Evolutionary conservation across 208 protist species (phyloP).

Genomic region (Leishmania braziliensis): DNA sequence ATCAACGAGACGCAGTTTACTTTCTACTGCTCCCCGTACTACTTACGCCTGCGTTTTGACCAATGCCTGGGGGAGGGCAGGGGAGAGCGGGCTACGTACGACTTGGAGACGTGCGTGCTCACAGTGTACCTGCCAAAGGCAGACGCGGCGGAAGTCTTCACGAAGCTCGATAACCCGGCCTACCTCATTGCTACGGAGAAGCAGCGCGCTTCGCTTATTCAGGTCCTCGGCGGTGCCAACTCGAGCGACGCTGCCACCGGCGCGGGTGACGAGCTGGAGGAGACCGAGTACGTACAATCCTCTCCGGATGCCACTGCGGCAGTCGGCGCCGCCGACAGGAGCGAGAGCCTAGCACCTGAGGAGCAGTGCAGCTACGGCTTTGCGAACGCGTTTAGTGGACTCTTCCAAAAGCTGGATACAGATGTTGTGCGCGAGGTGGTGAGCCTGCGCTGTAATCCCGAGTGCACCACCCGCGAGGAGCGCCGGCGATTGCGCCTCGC

Average conservation of each 20-base stretch:
- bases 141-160: constrained; percentile 64
- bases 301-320: constrained; percentile 13
- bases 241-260: neutral
- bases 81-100: constrained; percentile 77
- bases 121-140: constrained; percentile 88
- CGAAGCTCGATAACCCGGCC: constrained; percentile 82
- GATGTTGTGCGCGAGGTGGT: constrained; percentile 74
- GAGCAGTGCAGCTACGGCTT: constrained; percentile 75
- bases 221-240: constrained; percentile 33
- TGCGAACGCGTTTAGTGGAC: constrained; percentile 69
- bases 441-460: constrained; percentile 45
- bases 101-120: constrained; percentile 71
- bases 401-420: constrained; percentile 63
- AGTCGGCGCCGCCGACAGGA: neutral
- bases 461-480: constrained; percentile 50
- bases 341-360: neutral
- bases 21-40: constrained; percentile 90
- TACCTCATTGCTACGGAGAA: constrained; percentile 86
- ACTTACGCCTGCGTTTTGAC: constrained; percentile 87
- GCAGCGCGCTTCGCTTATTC: constrained; percentile 60
- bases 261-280: constrained; percentile 45
- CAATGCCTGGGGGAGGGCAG: constrained; percentile 74
- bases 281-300: constrained; percentile 79
- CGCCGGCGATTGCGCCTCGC: constrained; percentile 52
- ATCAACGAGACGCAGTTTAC: constrained; percentile 85